Conservation (phyloP, 2,329 filamentous ascomycete species). For the Ophiocordyceps camponoti-floridani region DNA sequence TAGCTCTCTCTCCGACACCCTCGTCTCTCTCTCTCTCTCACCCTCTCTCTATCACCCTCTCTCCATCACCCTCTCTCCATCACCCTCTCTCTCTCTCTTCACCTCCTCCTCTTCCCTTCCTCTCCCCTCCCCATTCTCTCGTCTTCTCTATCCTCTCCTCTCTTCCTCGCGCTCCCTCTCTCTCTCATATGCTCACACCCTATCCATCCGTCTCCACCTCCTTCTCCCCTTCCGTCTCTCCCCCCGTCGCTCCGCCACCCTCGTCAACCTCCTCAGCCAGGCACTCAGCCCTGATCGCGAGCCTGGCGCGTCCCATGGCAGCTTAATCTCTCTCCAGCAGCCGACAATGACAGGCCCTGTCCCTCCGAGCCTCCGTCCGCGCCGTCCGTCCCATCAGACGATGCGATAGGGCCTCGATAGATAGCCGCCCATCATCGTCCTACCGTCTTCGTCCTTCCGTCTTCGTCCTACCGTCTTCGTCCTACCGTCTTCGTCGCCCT, state of each 20-base stretch:
- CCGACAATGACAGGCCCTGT: not conserved
- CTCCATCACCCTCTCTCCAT: too few relatives aligned
- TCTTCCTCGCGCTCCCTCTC: not conserved
- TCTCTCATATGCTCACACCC: not conserved
- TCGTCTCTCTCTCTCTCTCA: not conserved
- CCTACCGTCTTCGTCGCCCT: not conserved
- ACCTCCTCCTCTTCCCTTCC: not conserved
- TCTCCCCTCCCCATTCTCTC: not conserved
- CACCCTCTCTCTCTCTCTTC: not conserved
- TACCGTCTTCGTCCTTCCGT: not conserved
- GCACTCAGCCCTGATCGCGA: too few relatives aligned
- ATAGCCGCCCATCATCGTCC: not conserved
- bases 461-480: not conserved
- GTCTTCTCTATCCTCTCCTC: not conserved
- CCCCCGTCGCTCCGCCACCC: too few relatives aligned
- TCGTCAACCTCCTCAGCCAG: too few relatives aligned
- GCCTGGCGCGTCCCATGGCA: not conserved
- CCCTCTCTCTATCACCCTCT: too few relatives aligned
- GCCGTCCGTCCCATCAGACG: not conserved
- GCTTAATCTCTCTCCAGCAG: not conserved
- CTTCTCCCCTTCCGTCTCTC: not conserved
- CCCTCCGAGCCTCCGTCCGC: not conserved
- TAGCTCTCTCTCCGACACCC: too few relatives aligned
- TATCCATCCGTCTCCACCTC: not conserved
- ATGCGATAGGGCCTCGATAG: conserved; percentile 1